A percentile compares a stretch with the other conserved stretches of the same genome.
phyloP scores from a whole-genome alignment of 2,329 filamentous ascomycete species.

The Alternaria ethzedia region DNA sequence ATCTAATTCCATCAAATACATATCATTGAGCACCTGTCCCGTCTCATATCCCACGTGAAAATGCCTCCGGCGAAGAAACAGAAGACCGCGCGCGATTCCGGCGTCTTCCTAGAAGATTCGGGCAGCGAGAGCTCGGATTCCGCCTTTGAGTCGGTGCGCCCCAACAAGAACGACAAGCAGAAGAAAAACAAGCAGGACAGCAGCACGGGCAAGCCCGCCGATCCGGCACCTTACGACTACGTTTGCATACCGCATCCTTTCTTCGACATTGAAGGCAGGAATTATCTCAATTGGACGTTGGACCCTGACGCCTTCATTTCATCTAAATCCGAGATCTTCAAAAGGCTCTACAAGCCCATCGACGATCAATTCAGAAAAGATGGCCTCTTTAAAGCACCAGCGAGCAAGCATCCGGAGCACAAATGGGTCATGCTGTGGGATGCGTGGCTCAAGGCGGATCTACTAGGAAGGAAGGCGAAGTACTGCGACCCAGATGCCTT shows the following conservation, averaged over 20 bases:
- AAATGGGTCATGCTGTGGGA: constrained; percentile 30
- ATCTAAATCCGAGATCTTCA: constrained; percentile 2
- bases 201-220: background rate
- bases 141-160: constrained; percentile 2
- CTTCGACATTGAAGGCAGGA: constrained; percentile 17
- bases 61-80: constrained; percentile 21
- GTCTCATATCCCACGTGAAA: background rate
- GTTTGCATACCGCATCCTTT: constrained; percentile 20
- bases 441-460: constrained; percentile 14
- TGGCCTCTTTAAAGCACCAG: constrained; percentile 6
- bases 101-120: constrained; percentile 3
- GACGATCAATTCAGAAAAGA: constrained; percentile 9
- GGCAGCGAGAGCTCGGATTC: constrained; percentile 9
- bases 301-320: background rate
- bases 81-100: constrained; percentile 10
- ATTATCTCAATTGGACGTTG: constrained; percentile 6
- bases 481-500: constrained; percentile 25
- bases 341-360: constrained; percentile 5
- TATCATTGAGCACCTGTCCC: background rate
- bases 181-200: background rate
- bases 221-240: constrained; percentile 14
- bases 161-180: background rate
- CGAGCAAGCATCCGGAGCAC: constrained; percentile 11
- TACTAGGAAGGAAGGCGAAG: background rate
- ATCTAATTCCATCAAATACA: background rate